Conservation (phyloP, 345 rosid genomes). For the thale cress (Arabidopsis thaliana) region DNA sequence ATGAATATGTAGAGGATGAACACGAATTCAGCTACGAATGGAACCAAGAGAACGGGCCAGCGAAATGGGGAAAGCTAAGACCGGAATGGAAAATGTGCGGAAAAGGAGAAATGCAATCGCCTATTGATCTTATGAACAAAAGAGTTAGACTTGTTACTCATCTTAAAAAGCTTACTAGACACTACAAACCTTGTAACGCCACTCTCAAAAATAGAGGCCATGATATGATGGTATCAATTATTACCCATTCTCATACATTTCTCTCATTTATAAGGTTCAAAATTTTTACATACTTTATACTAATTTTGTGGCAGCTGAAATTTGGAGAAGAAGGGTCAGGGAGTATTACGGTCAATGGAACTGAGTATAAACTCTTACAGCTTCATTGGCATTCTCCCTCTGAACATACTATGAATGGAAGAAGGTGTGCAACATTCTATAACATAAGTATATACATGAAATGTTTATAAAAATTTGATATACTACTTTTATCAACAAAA, state of each 20-base stretch:
- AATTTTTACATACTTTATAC: not conserved
- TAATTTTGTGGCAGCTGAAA: conserved; percentile 39
- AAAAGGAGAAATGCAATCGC: conserved; percentile 85
- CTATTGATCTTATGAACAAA: conserved; percentile 65
- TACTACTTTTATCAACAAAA: too few relatives aligned
- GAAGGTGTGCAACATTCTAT: conserved; percentile 48
- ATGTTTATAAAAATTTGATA: too few relatives aligned
- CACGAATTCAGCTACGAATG: conserved; percentile 57
- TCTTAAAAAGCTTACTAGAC: conserved; percentile 56
- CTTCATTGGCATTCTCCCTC: conserved; percentile 91
- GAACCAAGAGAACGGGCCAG: conserved; percentile 57
- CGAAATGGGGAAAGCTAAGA: conserved; percentile 70
- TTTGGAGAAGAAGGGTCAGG: conserved; percentile 58
- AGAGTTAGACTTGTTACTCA: conserved; percentile 60
- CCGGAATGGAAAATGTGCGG: conserved; percentile 65
- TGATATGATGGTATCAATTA: conserved; percentile 70
- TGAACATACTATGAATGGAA: conserved; percentile 74
- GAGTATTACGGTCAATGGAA: conserved; percentile 53
- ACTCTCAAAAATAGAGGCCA: conserved; percentile 82
- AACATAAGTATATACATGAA: not conserved
- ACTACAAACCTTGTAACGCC: conserved; percentile 60
- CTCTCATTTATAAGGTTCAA: not conserved
- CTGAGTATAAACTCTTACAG: conserved; percentile 58
- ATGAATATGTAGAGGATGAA: conserved; percentile 61
- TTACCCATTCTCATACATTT: not conserved